Evolutionary conservation across 1,284 basidiomycete genomes (phyloP).

Genomic region (Earliella scabrosa): DNA sequence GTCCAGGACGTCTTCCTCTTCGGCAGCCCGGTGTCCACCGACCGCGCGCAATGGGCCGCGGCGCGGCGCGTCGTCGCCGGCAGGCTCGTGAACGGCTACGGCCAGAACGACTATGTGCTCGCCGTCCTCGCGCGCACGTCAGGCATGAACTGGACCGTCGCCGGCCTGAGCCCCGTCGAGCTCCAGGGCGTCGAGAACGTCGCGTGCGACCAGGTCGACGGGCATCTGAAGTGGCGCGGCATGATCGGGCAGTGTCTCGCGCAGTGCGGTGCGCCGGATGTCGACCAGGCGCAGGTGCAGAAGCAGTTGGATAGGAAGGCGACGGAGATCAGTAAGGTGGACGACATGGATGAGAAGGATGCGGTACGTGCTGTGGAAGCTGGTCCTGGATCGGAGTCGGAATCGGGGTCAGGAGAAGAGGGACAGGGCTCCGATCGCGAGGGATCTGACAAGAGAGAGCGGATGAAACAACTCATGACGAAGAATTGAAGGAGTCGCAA

Average conservation of each 20-base stretch:
- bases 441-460: neutral
- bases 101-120: slow-evolving; percentile 74
- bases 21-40: slow-evolving; percentile 67
- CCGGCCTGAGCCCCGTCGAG: slow-evolving; percentile 66
- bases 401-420: neutral
- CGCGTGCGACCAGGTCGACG: slow-evolving; percentile 54
- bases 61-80: slow-evolving; percentile 70
- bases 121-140: slow-evolving; percentile 74
- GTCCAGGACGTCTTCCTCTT: slow-evolving; percentile 80
- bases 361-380: slow-evolving; percentile 23
- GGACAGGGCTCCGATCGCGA: neutral
- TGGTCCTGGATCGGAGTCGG: slow-evolving; percentile 11
- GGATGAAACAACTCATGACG: neutral
- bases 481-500: too few relatives aligned
- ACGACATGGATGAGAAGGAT: slow-evolving; percentile 29
- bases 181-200: slow-evolving; percentile 77
- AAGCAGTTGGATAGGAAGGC: slow-evolving; percentile 35
- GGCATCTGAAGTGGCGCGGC: slow-evolving; percentile 59
- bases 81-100: slow-evolving; percentile 75
- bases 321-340: slow-evolving; percentile 26
- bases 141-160: slow-evolving; percentile 67
- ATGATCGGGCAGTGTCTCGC: slow-evolving; percentile 52
- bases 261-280: slow-evolving; percentile 44
- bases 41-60: slow-evolving; percentile 61
- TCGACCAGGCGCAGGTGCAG: slow-evolving; percentile 40